A percentile compares a stretch with the other conserved stretches of the same genome.
phyloP scores from a whole-genome alignment of 2,329 filamentous ascomycete genomes.

The Aspergillus awamori region DNA sequence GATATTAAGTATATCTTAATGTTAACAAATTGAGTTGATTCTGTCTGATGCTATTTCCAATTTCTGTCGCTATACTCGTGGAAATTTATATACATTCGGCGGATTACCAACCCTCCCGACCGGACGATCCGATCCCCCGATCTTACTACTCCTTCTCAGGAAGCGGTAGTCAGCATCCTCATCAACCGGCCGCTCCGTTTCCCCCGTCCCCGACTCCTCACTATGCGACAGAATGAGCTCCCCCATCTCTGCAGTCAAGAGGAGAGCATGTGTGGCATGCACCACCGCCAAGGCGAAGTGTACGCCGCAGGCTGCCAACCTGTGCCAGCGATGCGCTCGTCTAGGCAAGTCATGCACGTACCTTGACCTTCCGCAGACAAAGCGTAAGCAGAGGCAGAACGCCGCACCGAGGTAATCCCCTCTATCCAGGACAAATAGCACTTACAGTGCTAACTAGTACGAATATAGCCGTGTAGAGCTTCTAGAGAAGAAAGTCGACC shows the following conservation, averaged over 20 bases:
- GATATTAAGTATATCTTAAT: background rate
- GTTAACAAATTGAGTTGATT: background rate
- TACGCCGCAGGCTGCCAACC: constrained; percentile 21
- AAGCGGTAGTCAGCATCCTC: background rate
- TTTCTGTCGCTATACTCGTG: background rate
- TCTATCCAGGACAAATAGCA: background rate
- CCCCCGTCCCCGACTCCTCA: background rate
- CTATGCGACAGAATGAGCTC: background rate
- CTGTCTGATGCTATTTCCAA: background rate
- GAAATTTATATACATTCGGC: background rate
- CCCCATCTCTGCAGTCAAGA: constrained; percentile 17
- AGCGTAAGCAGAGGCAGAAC: constrained; percentile 25
- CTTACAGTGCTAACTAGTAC: background rate
- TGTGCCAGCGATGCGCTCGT: constrained; percentile 26
- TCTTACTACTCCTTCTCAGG: background rate
- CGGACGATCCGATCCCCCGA: constrained; percentile 3
- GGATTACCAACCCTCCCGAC: background rate
- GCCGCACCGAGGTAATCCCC: constrained; percentile 6
- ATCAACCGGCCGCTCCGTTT: constrained; percentile 2
- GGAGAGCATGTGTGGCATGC: constrained; percentile 29
- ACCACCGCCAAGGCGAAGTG: constrained; percentile 30
- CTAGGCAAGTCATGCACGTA: constrained; percentile 30
- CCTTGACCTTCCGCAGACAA: constrained; percentile 32
- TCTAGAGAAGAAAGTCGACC: constrained; percentile 27
- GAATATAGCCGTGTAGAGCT: constrained; percentile 24